Conservation (phyloP, 2,329 filamentous ascomycete genomes). For the Botrytis squamosa region DNA sequence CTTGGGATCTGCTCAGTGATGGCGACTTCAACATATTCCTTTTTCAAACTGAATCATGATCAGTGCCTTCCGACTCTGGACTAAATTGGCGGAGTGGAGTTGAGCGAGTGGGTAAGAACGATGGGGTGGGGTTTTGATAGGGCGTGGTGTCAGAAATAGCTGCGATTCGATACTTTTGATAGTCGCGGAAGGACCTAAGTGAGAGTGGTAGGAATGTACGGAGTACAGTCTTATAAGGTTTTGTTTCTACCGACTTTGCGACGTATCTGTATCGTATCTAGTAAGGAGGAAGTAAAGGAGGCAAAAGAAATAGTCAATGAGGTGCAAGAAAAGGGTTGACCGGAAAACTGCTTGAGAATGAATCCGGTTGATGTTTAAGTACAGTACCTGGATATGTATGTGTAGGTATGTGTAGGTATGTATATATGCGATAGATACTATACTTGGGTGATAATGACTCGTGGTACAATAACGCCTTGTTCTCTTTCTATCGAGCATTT, state of each 20-base stretch:
- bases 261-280: neutral
- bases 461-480: neutral
- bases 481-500: neutral
- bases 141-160: neutral
- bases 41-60: constrained; percentile 28
- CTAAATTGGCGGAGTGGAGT: constrained; percentile 20
- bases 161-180: constrained; percentile 19
- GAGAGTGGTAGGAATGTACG: neutral
- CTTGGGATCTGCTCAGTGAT: constrained; percentile 33
- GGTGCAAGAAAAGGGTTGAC: neutral
- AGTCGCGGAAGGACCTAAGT: neutral
- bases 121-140: constrained; percentile 7
- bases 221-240: neutral
- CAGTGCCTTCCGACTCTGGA: constrained; percentile 13
- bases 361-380: neutral
- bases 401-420: too few species aligned
- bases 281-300: neutral
- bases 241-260: neutral
- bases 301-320: neutral
- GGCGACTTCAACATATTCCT: constrained; percentile 38
- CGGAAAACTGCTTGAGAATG: neutral
- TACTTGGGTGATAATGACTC: neutral
- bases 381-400: neutral
- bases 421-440: neutral
- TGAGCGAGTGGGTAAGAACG: constrained; percentile 14